Base-by-base conservation (phyloP, 1,284 basidiomycete species). In the Cutaneotrichosporon sp. region DNA sequence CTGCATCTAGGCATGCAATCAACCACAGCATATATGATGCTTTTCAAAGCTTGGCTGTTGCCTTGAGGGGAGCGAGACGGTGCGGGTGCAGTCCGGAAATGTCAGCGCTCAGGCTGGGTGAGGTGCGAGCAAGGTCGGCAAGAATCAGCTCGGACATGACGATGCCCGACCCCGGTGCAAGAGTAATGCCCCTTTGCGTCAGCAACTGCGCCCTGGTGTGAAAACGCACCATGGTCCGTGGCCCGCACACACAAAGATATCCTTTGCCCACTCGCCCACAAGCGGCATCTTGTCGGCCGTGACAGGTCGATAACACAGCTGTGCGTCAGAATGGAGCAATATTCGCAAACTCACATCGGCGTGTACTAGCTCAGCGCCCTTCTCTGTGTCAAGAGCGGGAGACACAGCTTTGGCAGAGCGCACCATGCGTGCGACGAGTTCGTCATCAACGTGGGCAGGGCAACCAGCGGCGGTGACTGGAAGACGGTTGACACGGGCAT, bases 271-370 rank as follows among this genome's bases (percentile, higher is more conserved):
- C 38, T 46, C 26, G 34, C 52, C 52, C 18, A 54, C 40, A 22
- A 57, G 21, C 5, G 55, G 51, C 46, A 49, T 43, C 26, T 51
- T 55, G 43, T 58, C 56, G 14, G 39, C 42, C 2, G 52, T 55
- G 20, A 58, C 44, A 4, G 56, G 56, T 4, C 56, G 48, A 44
- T 40, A 58, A 26, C 55, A 57, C 42, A 57, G 33, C 55, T 56
- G 38, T 26, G 9, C 13, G 26, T 48, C 20, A 39, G 37, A 8
- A 21, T 21, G 17, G 20, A 15, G 12, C n/a, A n/a, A n/a, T n/a
- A n/a, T n/a, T n/a, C n/a, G n/a, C n/a, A n/a, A 12, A 47, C 55
- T 41, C 21, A 56, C 55, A 15, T 57, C 55, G 3, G 51, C 55
- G 30, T 53, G 46, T 26, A 57, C 45, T 1, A 57, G 40, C 46